phyloP scores from a whole-genome alignment of 2,329 filamentous ascomycete species.

The Didymella lethalis region DNA sequence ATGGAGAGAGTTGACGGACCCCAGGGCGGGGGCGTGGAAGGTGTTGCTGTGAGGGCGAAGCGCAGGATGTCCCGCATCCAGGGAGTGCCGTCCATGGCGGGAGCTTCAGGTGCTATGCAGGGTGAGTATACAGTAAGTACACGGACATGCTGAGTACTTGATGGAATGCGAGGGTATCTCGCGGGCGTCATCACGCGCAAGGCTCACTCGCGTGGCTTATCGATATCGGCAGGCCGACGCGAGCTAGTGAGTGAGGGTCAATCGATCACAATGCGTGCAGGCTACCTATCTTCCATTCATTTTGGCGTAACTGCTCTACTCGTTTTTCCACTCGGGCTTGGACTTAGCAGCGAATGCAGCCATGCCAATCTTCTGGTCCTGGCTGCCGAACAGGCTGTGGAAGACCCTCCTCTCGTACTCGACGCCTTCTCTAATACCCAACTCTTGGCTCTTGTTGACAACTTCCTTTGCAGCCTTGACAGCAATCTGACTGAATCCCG shows the following conservation, averaged over 20 bases:
- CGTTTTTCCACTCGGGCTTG: constrained; percentile 88
- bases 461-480: constrained; percentile 93
- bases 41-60: constrained; percentile 37
- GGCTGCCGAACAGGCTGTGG: constrained; percentile 89
- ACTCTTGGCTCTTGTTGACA: constrained; percentile 98
- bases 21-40: constrained; percentile 33
- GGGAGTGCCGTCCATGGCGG: constrained; percentile 23
- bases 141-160: not conserved
- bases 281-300: not conserved
- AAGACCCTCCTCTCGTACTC: constrained; percentile 95
- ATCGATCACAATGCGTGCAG: not conserved
- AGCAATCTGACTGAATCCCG: constrained; percentile 83
- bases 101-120: not conserved
- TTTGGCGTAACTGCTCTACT: constrained; percentile 56
- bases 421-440: constrained; percentile 85
- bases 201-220: constrained; percentile 16
- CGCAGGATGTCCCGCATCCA: constrained; percentile 37
- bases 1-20: constrained; percentile 11
- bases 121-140: not conserved
- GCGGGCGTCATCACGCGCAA: constrained; percentile 13
- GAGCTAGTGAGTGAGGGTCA: constrained; percentile 6
- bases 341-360: constrained; percentile 94
- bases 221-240: constrained; percentile 8
- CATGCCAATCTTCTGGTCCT: constrained; percentile 97
- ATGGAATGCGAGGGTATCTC: not conserved